Base-by-base conservation (phyloP, 1,284 basidiomycete species). In the Ganoderma sinense region DNA sequence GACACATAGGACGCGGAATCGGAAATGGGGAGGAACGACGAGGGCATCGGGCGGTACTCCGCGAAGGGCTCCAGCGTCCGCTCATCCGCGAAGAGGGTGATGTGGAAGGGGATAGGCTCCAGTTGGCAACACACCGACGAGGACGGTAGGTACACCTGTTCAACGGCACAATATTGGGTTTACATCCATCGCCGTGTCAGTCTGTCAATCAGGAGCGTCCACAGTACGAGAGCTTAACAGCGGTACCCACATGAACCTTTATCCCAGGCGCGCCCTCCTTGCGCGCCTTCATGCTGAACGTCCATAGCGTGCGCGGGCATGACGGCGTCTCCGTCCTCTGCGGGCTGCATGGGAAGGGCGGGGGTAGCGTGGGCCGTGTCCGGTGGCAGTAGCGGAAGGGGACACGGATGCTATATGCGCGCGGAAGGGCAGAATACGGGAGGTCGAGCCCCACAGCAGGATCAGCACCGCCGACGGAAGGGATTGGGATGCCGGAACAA, bases 31-130 rank as follows among this genome's bases (percentile, higher is more conserved):
- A 78, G 77, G 71, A 79, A 80, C 3, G 78, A 79, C 31, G 75
- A 71, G 1, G 73, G 72, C 26, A 68, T 68, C 18, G 77, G 75
- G 31, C 74, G 76, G 69, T 75, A 77, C 20, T 73, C 68, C n/a
- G 73, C 63, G 66, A 79, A 79, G 20, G 75, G 74, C 51, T 69
- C 71, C 26, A 80, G 74, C 16, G 71, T 51, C 23, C 73, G 73
- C 41, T 79, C 78, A 58, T 75, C 75, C 56, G 72, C 78, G 67
- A 75, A 73, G 43, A 80, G 65, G 29, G 76, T 76, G 45, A 80
- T 72, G 63, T 73, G 74, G 71, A 79, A 80, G 6, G 78, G 78
- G 36, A 80, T 78, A 7, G 78, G 76, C 51, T 78, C 78, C 48
- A 71, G 72, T 51, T 76, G 41, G 63, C 73, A 72, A 69, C 77